Evolutionary conservation across 495 filamentous ascomycete species (phyloP).

Genomic region (Oidiodendron maius): DNA sequence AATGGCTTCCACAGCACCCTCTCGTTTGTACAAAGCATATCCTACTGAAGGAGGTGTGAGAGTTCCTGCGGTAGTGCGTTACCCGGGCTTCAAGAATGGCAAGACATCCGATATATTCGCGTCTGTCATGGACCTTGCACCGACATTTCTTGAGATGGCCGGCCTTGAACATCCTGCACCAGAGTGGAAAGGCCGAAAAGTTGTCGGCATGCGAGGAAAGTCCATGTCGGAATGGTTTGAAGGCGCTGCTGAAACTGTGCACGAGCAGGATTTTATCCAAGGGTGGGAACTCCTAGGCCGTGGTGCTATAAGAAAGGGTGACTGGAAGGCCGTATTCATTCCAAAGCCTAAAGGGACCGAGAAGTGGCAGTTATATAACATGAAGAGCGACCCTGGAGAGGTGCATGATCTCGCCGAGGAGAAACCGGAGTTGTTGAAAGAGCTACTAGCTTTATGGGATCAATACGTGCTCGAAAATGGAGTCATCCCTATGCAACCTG

Average conservation of each 20-base stretch:
- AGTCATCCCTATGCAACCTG: slow-evolving; percentile 40
- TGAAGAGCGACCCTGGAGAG: slow-evolving; percentile 35
- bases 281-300: slow-evolving; percentile 36
- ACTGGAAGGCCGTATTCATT: slow-evolving; percentile 35
- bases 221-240: slow-evolving; percentile 11
- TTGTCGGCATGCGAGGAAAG: slow-evolving; percentile 53
- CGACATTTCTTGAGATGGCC: slow-evolving; percentile 55
- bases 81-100: slow-evolving; percentile 29
- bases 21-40: slow-evolving; percentile 56
- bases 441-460: slow-evolving; percentile 33
- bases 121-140: slow-evolving; percentile 62
- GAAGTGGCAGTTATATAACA: slow-evolving; percentile 32
- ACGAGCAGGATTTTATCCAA: slow-evolving; percentile 27
- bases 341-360: slow-evolving; percentile 27
- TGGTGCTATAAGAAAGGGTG: slow-evolving; percentile 31
- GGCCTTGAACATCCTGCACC: slow-evolving; percentile 53
- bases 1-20: slow-evolving; percentile 58
- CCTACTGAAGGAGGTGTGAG: slow-evolving; percentile 58
- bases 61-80: slow-evolving; percentile 51
- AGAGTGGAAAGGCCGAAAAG: slow-evolving; percentile 47
- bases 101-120: slow-evolving; percentile 50
- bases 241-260: slow-evolving; percentile 20
- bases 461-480: slow-evolving; percentile 52
- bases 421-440: slow-evolving; percentile 22
- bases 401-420: slow-evolving; percentile 27